phyloP scores from a whole-genome alignment of 257 asterid genomes.

The Nicotiana obtusifolia region DNA sequence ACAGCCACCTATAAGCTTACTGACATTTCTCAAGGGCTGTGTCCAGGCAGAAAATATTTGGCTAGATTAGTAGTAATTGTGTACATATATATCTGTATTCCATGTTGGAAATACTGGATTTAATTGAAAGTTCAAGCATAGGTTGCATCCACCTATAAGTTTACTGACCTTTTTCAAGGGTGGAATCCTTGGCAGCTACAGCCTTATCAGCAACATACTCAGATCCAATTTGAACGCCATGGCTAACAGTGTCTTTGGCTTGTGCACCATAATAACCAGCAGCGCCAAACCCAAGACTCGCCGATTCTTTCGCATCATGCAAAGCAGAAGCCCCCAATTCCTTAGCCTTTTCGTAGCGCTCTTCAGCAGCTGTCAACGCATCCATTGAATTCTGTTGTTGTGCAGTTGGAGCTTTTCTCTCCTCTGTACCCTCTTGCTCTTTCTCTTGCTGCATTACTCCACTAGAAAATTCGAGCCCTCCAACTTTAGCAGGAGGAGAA shows the following conservation, averaged over 20 bases:
- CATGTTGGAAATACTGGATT: too few relatives aligned
- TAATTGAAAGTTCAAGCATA: too few relatives aligned
- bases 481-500: neutral
- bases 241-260: neutral
- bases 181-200: constrained; percentile 22
- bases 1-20: too few relatives aligned
- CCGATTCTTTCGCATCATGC: constrained; percentile 14
- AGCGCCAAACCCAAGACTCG: constrained; percentile 4
- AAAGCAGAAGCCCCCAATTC: constrained; percentile 5
- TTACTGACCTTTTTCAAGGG: constrained; percentile 16
- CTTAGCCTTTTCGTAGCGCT: constrained; percentile 29
- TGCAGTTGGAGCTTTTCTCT: constrained; percentile 21
- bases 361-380: constrained; percentile 42
- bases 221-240: constrained; percentile 5
- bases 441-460: neutral
- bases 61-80: too few relatives aligned
- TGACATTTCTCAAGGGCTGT: too few relatives aligned
- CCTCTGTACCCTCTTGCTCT: neutral
- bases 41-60: too few relatives aligned
- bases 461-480: neutral
- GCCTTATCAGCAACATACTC: constrained; percentile 15
- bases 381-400: constrained; percentile 56
- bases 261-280: constrained; percentile 12
- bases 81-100: too few relatives aligned
- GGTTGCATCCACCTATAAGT: too few relatives aligned